Evolutionary conservation across 257 asterid species (phyloP).

Genomic region (Dorcoceras hygrometricum): DNA sequence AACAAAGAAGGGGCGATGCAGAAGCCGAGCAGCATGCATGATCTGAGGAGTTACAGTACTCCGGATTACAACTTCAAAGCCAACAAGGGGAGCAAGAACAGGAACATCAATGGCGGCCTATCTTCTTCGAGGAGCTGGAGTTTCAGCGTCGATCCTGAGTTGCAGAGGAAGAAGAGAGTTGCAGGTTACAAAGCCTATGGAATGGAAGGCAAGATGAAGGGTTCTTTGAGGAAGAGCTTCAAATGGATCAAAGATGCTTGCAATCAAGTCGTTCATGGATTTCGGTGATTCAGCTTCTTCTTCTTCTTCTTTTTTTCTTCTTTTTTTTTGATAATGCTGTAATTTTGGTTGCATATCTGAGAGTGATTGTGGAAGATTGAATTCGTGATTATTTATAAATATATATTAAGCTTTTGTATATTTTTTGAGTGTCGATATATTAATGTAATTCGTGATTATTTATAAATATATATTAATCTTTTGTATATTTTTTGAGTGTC

Average conservation of each 20-base stretch:
- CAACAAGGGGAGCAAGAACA: slow-evolving; percentile 50
- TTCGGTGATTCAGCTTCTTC: too few relatives aligned
- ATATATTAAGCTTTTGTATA: too few relatives aligned
- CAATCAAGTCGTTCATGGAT: slow-evolving; percentile 55
- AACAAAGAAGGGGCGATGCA: slow-evolving; percentile 35
- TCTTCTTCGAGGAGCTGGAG: slow-evolving; percentile 43
- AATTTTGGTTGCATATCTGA: too few relatives aligned
- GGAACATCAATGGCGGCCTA: slow-evolving; percentile 15
- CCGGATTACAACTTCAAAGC: slow-evolving; percentile 34
- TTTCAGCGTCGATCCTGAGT: slow-evolving; percentile 51
- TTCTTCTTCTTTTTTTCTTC: too few relatives aligned
- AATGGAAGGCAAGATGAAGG: slow-evolving; percentile 70
- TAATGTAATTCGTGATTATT: too few relatives aligned
- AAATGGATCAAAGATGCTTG: slow-evolving; percentile 75
- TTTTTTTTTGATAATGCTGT: too few relatives aligned
- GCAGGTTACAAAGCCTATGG: slow-evolving; percentile 61
- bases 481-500: too few relatives aligned
- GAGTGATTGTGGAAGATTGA: too few relatives aligned
- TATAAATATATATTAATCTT: too few relatives aligned
- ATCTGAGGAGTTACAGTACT: slow-evolving; percentile 74
- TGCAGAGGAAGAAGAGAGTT: slow-evolving; percentile 79
- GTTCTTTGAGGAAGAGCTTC: slow-evolving; percentile 61
- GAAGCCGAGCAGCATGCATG: slow-evolving; percentile 47
- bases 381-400: too few relatives aligned
- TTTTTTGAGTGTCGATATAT: too few relatives aligned